Evolutionary conservation across 2,329 filamentous ascomycete species (phyloP).

Genomic region (Colletotrichum sp.): DNA sequence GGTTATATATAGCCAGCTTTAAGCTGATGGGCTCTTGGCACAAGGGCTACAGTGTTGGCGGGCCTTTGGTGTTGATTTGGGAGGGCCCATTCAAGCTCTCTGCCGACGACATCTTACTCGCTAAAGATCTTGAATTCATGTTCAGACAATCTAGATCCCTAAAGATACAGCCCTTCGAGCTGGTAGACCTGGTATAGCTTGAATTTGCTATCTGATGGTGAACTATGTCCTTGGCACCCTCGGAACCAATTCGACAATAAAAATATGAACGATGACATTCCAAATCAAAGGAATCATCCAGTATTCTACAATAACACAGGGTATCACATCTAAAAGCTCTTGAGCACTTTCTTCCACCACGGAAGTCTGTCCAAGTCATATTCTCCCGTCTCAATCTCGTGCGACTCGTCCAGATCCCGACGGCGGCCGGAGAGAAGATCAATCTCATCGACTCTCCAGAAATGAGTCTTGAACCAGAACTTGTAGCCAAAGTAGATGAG

Average conservation of each 20-base stretch:
- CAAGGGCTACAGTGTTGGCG: neutral
- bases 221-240: too few relatives aligned
- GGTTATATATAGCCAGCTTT: neutral
- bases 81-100: neutral
- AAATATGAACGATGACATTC: too few relatives aligned
- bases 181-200: too few relatives aligned
- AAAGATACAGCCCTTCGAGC: too few relatives aligned
- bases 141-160: neutral
- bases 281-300: neutral
- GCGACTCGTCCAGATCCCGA: constrained; percentile 55
- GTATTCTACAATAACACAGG: neutral
- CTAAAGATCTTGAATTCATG: too few relatives aligned
- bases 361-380: constrained; percentile 26
- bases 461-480: constrained; percentile 55
- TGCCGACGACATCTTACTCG: neutral
- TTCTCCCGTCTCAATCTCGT: constrained; percentile 33
- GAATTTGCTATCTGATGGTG: too few relatives aligned
- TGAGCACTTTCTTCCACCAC: constrained; percentile 49
- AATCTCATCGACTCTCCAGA: constrained; percentile 56
- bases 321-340: constrained; percentile 38
- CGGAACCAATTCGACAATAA: too few relatives aligned
- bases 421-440: constrained; percentile 62
- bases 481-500: constrained; percentile 63
- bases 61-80: neutral
- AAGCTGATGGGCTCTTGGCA: neutral